Conservation (phyloP, 495 filamentous ascomycete genomes). For the Endocarpon pusillum region DNA sequence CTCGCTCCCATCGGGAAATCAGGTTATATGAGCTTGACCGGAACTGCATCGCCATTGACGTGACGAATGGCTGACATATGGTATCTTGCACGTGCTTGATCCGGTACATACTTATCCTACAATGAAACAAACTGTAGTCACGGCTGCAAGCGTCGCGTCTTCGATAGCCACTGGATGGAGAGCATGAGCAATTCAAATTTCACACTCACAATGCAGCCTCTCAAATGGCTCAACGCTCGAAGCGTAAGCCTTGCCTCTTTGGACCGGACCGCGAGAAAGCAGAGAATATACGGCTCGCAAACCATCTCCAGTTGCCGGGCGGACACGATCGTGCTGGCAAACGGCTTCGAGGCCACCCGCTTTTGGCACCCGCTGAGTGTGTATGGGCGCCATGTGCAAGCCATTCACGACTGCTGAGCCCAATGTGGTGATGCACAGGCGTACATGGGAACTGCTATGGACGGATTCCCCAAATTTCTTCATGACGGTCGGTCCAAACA, state of each 20-base stretch:
- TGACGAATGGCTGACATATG: no score
- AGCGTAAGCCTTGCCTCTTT: constrained; percentile 23
- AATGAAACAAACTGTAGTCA: constrained; percentile 23
- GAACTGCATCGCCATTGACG: no score
- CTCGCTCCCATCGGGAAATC: no score
- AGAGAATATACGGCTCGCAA: constrained; percentile 5
- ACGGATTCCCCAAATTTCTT: constrained; percentile 38
- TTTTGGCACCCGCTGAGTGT: constrained; percentile 13
- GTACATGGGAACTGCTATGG: constrained; percentile 31
- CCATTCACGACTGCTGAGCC: constrained; percentile 21
- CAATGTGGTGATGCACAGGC: constrained; percentile 26
- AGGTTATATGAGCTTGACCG: no score
- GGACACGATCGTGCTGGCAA: constrained; percentile 25
- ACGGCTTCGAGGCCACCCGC: constrained; percentile 18
- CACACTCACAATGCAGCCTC: constrained; percentile 19
- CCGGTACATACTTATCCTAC: no score
- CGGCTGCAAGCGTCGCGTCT: constrained; percentile 23
- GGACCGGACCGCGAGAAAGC: constrained; percentile 6
- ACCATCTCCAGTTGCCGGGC: constrained; percentile 16
- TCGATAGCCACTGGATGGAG: constrained; percentile 25
- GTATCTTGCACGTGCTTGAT: background rate
- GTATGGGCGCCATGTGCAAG: constrained; percentile 18
- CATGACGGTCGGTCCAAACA: constrained; percentile 33
- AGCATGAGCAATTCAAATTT: constrained; percentile 21
- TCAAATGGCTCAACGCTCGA: constrained; percentile 16